A percentile compares a stretch with the other conserved stretches of the same genome.
These are phyloP conservation scores for Zangia roseola DNA, from an alignment of 768 basidiomycete species.

Conservation along the genomic window DNA sequence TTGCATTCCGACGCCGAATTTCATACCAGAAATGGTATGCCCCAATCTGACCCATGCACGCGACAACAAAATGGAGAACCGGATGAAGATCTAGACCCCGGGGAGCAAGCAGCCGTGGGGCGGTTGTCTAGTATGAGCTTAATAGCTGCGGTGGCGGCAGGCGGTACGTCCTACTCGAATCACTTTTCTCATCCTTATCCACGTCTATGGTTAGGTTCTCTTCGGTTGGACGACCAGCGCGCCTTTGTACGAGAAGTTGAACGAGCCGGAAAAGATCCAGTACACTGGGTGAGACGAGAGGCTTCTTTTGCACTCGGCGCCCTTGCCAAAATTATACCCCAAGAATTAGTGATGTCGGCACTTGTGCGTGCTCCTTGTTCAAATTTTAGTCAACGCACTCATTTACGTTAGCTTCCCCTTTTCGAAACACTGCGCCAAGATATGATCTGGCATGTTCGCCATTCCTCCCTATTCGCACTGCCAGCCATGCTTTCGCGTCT, in stretches of 20 bases:
- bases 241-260: conserved; percentile 76
- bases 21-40: conserved; percentile 9
- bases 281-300: conserved; percentile 81
- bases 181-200: conserved; percentile 5
- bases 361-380: conserved; percentile 46
- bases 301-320: conserved; percentile 87
- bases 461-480: conserved; percentile 83
- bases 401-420: conserved; percentile 62
- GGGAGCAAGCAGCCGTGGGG: conserved; percentile 80
- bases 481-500: conserved; percentile 77
- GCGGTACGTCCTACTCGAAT: conserved; percentile 46
- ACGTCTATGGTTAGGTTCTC: conserved; percentile 41
- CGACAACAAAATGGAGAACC: conserved; percentile 23
- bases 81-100: conserved; percentile 42
- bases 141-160: conserved; percentile 83
- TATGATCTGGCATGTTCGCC: conserved; percentile 76
- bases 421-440: conserved; percentile 73
- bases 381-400: background rate
- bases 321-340: conserved; percentile 83
- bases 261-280: conserved; percentile 59
- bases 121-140: conserved; percentile 90
- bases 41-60: conserved; percentile 15
- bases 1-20: conserved; percentile 9
- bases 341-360: conserved; percentile 61
- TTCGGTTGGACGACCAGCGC: conserved; percentile 53